Conservation (phyloP, 2,329 filamentous ascomycete species). For the Fusarium ramigenum region DNA sequence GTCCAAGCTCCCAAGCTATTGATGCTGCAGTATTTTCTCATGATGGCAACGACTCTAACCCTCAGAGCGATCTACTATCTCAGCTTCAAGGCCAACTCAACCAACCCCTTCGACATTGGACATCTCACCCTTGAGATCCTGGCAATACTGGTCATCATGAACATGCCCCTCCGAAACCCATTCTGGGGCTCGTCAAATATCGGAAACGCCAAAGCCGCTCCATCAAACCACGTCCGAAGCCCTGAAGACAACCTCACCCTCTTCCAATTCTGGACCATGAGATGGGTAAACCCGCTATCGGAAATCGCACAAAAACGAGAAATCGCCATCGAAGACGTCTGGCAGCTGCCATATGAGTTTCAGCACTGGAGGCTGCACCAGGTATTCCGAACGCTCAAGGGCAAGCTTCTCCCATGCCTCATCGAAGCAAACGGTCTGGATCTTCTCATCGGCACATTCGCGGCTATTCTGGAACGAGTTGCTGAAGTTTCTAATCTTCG, state of each 20-base stretch:
- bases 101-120: conserved; percentile 37
- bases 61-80: conserved; percentile 47
- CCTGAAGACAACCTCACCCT: conserved; percentile 82
- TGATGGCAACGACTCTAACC: conserved; percentile 46
- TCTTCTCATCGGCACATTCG: conserved; percentile 70
- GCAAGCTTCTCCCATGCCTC: conserved; percentile 76
- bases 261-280: conserved; percentile 86
- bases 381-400: conserved; percentile 76
- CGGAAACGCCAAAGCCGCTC: conserved; percentile 40
- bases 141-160: conserved; percentile 46
- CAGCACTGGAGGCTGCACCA: conserved; percentile 81
- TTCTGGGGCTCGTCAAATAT: conserved; percentile 48
- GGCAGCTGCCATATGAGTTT: conserved; percentile 81
- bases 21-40: conserved; percentile 50
- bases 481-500: conserved; percentile 52
- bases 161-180: conserved; percentile 52
- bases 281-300: conserved; percentile 83
- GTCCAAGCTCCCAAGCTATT: conserved; percentile 54
- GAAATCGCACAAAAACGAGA: conserved; percentile 69
- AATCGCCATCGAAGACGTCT: conserved; percentile 82
- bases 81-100: conserved; percentile 25
- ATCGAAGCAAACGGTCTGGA: conserved; percentile 83
- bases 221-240: conserved; percentile 62
- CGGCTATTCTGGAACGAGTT: conserved; percentile 65
- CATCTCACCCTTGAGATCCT: conserved; percentile 38